Conservation (phyloP, 371 early-diverging fungal species). For the Chytridium lagenaria region DNA sequence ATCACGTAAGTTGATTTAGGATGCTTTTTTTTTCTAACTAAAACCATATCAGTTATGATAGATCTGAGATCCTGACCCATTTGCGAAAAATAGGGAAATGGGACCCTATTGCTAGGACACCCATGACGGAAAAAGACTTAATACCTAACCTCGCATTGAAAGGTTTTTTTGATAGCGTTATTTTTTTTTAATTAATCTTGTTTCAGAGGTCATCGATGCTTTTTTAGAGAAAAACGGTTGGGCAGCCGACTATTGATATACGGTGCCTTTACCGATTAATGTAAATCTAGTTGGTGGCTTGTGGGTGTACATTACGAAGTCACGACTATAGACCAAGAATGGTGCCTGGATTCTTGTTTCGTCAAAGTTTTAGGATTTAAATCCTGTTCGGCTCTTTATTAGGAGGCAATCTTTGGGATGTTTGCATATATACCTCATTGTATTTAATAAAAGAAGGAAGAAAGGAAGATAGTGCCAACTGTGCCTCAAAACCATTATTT, state of each 20-base stretch:
- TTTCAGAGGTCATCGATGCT: constrained; percentile 20
- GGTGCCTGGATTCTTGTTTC: too few species aligned
- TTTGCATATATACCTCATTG: not conserved
- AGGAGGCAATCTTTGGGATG: too few species aligned
- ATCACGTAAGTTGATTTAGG: constrained; percentile 48
- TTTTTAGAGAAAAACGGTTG: constrained; percentile 31
- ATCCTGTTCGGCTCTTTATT: too few species aligned
- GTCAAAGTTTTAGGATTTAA: too few species aligned
- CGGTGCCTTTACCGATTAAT: not conserved
- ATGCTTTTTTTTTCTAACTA: too few species aligned
- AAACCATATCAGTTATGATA: constrained; percentile 63
- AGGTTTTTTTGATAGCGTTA: constrained; percentile 39
- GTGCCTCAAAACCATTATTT: not conserved
- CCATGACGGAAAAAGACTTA: constrained; percentile 67
- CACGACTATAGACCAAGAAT: too few species aligned
- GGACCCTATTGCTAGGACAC: constrained; percentile 75
- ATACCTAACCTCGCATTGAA: constrained; percentile 76
- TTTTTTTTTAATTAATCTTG: constrained; percentile 1
- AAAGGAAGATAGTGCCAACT: too few species aligned
- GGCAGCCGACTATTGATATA: constrained; percentile 28
- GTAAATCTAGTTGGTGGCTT: too few species aligned
- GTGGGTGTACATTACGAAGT: too few species aligned
- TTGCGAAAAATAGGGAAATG: constrained; percentile 74
- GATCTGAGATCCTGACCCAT: constrained; percentile 71
- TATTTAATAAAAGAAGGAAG: not conserved